Evolutionary conservation across 1,284 basidiomycete genomes (phyloP).

Genomic region (Bjerkandera adusta): DNA sequence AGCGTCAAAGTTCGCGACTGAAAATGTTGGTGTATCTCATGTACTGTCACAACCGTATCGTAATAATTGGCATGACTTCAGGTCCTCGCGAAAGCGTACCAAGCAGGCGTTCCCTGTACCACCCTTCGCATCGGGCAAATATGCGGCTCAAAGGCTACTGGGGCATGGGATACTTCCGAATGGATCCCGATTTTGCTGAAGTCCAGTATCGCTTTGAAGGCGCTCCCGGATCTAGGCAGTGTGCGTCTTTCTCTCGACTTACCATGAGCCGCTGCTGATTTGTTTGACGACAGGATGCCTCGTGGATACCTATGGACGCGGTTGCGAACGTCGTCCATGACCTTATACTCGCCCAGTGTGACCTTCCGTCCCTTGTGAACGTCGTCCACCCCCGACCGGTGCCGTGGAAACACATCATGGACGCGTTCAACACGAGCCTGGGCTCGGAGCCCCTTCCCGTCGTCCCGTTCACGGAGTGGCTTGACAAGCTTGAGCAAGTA

Average conservation of each 20-base stretch:
- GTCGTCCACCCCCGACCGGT: conserved; percentile 16
- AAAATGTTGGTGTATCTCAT: conserved; percentile 17
- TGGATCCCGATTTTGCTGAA: conserved; percentile 33
- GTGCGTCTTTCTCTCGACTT: conserved; percentile 19
- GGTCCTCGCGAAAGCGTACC: conserved; percentile 22
- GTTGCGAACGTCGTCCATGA: conserved; percentile 14
- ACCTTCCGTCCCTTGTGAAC: conserved; percentile 13
- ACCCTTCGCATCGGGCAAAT: conserved; percentile 34
- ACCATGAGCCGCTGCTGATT: not conserved
- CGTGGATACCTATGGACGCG: conserved; percentile 16
- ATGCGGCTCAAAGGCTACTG: conserved; percentile 22
- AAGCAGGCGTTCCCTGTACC: conserved; percentile 23
- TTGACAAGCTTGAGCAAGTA: conserved; percentile 10
- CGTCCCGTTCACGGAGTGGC: conserved; percentile 10
- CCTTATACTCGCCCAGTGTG: conserved; percentile 4
- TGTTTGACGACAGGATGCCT: conserved; percentile 5
- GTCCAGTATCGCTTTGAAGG: conserved; percentile 26
- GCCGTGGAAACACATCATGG: conserved; percentile 13
- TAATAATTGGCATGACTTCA: conserved; percentile 4
- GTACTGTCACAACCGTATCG: not conserved
- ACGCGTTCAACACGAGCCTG: conserved; percentile 4
- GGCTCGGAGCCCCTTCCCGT: not conserved
- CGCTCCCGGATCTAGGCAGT: conserved; percentile 23
- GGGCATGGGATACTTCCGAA: conserved; percentile 32
- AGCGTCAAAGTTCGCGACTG: conserved; percentile 31